Conservation (phyloP, 352 stramenopile species). For the Pythium grandisporangium region DNA sequence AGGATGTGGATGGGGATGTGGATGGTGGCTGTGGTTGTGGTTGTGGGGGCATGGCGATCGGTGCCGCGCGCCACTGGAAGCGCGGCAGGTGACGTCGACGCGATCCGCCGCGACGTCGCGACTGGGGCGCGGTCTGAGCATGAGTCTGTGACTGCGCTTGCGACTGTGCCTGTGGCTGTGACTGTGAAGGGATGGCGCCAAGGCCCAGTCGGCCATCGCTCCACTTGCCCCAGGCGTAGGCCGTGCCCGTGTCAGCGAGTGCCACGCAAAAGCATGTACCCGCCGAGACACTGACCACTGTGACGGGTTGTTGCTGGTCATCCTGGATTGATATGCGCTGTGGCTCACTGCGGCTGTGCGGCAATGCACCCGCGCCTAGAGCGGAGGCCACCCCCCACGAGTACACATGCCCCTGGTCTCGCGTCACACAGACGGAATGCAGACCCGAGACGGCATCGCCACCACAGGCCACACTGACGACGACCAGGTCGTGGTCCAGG, state of each 20-base stretch:
- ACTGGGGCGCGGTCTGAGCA: too few relatives aligned
- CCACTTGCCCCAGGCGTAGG: conserved; percentile 80
- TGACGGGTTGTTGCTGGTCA: too few relatives aligned
- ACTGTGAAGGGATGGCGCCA: conserved; percentile 41
- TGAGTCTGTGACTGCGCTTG: too few relatives aligned
- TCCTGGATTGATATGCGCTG: conserved; percentile 16
- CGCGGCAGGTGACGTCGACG: conserved; percentile 47
- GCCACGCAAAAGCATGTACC: too few relatives aligned
- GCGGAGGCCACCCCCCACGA: conserved; percentile 68
- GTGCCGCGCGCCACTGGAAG: conserved; percentile 21
- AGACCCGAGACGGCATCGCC: conserved; percentile 39
- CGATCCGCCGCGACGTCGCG: too few relatives aligned
- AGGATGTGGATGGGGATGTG: too few relatives aligned
- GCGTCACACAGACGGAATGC: conserved; percentile 62
- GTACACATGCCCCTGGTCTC: conserved; percentile 45
- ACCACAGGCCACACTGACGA: conserved; percentile 35
- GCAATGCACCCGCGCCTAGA: conserved; percentile 31
- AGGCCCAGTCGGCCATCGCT: conserved; percentile 64
- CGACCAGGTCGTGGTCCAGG: conserved; percentile 28
- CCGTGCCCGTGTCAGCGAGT: conserved; percentile 30
- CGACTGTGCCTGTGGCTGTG: conserved; percentile 23
- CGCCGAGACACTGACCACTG: too few relatives aligned
- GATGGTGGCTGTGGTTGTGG: too few relatives aligned
- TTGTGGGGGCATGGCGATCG: too few relatives aligned
- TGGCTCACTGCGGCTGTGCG: too few relatives aligned